Conservation (phyloP, 2,329 filamentous ascomycete genomes). For the Neopestalotiopsis rosae region DNA sequence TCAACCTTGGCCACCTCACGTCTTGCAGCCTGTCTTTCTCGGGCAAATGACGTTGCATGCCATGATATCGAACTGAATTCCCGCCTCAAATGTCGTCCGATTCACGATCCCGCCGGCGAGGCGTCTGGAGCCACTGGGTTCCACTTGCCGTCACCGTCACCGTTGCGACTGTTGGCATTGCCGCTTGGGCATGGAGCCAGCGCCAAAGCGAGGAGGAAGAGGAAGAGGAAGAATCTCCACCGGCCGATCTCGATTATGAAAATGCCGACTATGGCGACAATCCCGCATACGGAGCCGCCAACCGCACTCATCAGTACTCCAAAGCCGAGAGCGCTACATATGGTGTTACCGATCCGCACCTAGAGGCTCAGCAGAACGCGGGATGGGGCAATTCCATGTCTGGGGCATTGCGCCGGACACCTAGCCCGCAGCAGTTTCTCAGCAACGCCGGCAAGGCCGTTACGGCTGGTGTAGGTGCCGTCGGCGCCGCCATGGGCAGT, state of each 20-base stretch:
- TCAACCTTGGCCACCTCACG: neutral
- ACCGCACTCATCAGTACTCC: slow-evolving; percentile 43
- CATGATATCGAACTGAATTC: slow-evolving; percentile 13
- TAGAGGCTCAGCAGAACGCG: slow-evolving; percentile 41
- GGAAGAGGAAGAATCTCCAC: slow-evolving; percentile 62
- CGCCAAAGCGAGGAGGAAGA: slow-evolving; percentile 78
- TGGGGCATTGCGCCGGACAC: slow-evolving; percentile 79
- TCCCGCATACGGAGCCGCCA: slow-evolving; percentile 49
- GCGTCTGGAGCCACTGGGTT: slow-evolving; percentile 83
- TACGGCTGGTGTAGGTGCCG: slow-evolving; percentile 80
- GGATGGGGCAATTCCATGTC: slow-evolving; percentile 81
- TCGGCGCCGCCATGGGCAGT: slow-evolving; percentile 81
- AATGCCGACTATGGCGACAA: slow-evolving; percentile 55
- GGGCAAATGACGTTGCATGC: slow-evolving; percentile 11
- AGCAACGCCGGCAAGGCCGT: slow-evolving; percentile 83
- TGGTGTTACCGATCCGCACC: slow-evolving; percentile 42
- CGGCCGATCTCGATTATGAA: slow-evolving; percentile 55
- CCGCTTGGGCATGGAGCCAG: slow-evolving; percentile 94
- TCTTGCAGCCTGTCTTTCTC: neutral
- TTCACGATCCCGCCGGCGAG: slow-evolving; percentile 63
- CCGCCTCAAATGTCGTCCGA: slow-evolving; percentile 58
- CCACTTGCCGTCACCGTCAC: slow-evolving; percentile 87
- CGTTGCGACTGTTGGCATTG: slow-evolving; percentile 83
- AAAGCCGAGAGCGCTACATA: slow-evolving; percentile 47
- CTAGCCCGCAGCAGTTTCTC: slow-evolving; percentile 87